Percentiles rank a stretch among this genome's conserved stretches.
Evolutionary conservation across 116 monocot genomes (phyloP).

Genomic region (Iris pallida): DNA sequence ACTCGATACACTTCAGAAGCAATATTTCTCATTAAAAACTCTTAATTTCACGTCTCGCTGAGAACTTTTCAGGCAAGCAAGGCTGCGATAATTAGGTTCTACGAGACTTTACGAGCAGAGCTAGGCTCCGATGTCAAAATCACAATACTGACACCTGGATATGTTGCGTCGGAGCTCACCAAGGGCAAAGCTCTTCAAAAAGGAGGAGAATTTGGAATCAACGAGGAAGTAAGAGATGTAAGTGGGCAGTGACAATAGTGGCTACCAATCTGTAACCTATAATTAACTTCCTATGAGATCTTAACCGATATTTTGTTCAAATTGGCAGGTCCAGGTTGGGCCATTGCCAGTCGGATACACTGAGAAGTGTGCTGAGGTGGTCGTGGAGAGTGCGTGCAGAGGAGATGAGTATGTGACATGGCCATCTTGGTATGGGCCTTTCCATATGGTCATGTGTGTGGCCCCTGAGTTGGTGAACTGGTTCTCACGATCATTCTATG

Average conservation of each 20-base stretch:
- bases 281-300: not conserved
- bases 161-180: constrained; percentile 47
- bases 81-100: constrained; percentile 41
- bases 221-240: constrained; percentile 52
- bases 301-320: not conserved
- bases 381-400: constrained; percentile 28
- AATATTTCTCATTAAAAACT: not conserved
- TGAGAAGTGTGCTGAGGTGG: constrained; percentile 22
- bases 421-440: constrained; percentile 37
- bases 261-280: not conserved
- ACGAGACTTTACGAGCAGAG: constrained; percentile 33
- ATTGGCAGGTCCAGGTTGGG: constrained; percentile 33
- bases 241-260: not conserved
- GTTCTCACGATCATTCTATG: constrained; percentile 30
- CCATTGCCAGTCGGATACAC: constrained; percentile 31
- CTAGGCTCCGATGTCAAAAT: constrained; percentile 30
- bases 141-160: constrained; percentile 51
- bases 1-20: not conserved
- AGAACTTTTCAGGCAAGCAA: constrained; percentile 45
- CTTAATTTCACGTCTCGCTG: not conserved
- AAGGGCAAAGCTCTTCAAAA: constrained; percentile 41
- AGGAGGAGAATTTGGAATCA: constrained; percentile 37
- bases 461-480: constrained; percentile 22
- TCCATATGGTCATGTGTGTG: constrained; percentile 24
- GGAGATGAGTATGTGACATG: constrained; percentile 40